phyloP scores from a whole-genome alignment of 2,329 filamentous ascomycete species.

The Botrytis cinerea region DNA sequence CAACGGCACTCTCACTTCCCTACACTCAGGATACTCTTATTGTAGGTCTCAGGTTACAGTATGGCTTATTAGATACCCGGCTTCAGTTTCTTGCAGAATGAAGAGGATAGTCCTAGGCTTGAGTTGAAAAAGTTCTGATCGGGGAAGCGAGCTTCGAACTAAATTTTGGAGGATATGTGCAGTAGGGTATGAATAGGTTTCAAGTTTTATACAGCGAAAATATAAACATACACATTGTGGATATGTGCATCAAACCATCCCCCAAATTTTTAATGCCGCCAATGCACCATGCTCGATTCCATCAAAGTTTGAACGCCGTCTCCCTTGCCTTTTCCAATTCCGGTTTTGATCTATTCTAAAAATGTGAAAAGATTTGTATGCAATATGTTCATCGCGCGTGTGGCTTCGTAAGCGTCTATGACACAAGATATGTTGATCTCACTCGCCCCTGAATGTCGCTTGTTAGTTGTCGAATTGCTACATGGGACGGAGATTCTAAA shows the following conservation, averaged over 20 bases:
- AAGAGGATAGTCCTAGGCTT: background rate
- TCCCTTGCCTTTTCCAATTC: constrained; percentile 11
- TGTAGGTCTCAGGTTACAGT: background rate
- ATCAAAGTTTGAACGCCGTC: constrained; percentile 18
- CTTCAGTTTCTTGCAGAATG: background rate
- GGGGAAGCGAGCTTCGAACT: background rate
- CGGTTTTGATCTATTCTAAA: constrained; percentile 57
- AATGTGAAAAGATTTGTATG: constrained; percentile 98
- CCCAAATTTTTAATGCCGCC: constrained; percentile 12
- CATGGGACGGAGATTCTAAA: constrained; percentile 11
- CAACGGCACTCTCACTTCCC: background rate
- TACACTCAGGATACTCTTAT: background rate
- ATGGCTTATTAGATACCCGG: background rate
- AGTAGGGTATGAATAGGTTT: background rate
- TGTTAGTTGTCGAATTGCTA: constrained; percentile 15
- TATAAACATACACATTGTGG: constrained; percentile 9
- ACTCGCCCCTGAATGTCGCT: constrained; percentile 68
- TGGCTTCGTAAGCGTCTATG: constrained; percentile 87
- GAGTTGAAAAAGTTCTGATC: background rate
- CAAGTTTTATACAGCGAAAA: constrained; percentile 15
- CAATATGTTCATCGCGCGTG: constrained; percentile 90
- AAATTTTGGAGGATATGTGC: background rate
- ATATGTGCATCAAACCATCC: constrained; percentile 16
- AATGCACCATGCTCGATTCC: constrained; percentile 15
- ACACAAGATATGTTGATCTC: constrained; percentile 99